Evolutionary conservation across 163 green algal species (phyloP).

Genomic region (Scenedesmus sp.): DNA sequence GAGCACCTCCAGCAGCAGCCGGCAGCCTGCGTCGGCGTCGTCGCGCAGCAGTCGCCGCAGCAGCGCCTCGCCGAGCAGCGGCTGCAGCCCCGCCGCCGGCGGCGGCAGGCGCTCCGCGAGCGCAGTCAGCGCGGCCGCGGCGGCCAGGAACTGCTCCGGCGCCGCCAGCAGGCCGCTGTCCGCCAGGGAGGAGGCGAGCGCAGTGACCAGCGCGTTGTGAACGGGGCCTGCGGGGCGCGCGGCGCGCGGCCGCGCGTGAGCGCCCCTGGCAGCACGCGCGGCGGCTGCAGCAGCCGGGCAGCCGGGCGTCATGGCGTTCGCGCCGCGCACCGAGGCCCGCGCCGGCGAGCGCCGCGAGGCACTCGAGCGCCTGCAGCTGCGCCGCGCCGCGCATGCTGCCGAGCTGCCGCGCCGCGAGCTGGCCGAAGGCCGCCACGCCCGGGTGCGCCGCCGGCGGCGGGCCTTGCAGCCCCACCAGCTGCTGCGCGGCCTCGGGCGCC

Average conservation of each 20-base stretch:
- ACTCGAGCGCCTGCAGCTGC: slow-evolving; percentile 27
- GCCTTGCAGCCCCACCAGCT: slow-evolving; percentile 1
- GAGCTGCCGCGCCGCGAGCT: background rate
- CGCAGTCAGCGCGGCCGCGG: background rate
- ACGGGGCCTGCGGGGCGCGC: background rate
- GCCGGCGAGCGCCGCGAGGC: background rate
- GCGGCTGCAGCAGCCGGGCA: too few species aligned
- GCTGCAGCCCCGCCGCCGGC: background rate
- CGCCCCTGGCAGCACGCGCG: too few species aligned
- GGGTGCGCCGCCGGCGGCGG: background rate
- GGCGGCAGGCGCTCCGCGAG: too few species aligned
- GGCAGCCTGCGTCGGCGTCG: slow-evolving; percentile 19
- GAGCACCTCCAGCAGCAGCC: slow-evolving; percentile 30
- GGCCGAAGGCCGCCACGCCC: background rate
- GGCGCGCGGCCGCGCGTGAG: too few species aligned
- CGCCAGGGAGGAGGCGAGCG: background rate
- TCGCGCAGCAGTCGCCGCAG: slow-evolving; percentile 13
- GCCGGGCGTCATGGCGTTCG: too few species aligned
- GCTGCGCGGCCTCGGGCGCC: slow-evolving; percentile 9
- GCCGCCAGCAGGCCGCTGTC: background rate
- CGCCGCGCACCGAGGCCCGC: slow-evolving; percentile 5
- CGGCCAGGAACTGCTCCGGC: background rate
- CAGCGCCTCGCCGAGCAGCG: slow-evolving; percentile 18
- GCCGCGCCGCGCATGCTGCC: background rate
- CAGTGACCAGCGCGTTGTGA: background rate